A percentile compares a stretch with the other conserved stretches of the same genome.
Evolutionary conservation across 208 protist genomes (phyloP).

Genomic region (Leishmania lainsoni): DNA sequence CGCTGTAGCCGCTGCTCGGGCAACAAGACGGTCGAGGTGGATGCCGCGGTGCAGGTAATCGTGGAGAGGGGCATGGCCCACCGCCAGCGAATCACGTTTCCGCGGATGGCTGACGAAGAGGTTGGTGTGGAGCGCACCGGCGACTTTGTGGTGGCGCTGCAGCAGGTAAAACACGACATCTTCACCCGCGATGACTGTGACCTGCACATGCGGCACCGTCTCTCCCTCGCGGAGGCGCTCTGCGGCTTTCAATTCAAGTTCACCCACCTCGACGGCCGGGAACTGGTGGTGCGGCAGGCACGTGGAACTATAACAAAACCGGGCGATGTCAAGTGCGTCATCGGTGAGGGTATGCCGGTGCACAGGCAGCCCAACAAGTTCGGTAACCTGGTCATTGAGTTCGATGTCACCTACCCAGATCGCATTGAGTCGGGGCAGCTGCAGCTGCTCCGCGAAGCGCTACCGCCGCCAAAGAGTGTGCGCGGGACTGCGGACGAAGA

Average conservation of each 20-base stretch:
- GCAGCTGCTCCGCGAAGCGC: constrained; percentile 36
- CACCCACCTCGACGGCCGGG: constrained; percentile 87
- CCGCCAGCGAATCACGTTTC: constrained; percentile 51
- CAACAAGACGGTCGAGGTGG: constrained; percentile 79
- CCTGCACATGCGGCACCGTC: constrained; percentile 86
- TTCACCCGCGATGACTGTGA: constrained; percentile 94
- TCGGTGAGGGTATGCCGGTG: constrained; percentile 82
- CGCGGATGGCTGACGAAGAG: constrained; percentile 51
- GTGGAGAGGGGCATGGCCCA: constrained; percentile 71
- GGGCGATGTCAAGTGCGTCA: constrained; percentile 62
- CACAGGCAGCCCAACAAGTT: constrained; percentile 35
- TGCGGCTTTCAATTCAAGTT: constrained; percentile 92
- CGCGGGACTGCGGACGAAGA: constrained; percentile 26
- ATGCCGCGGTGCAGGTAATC: constrained; percentile 58
- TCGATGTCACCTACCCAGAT: constrained; percentile 65
- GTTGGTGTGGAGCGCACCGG: constrained; percentile 60
- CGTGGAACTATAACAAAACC: constrained; percentile 73
- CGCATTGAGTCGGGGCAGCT: constrained; percentile 47
- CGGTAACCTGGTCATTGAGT: constrained; percentile 78
- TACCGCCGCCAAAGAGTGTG: constrained; percentile 57
- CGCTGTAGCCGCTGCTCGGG: constrained; percentile 92
- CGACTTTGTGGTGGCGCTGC: constrained; percentile 95
- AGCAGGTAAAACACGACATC: constrained; percentile 90
- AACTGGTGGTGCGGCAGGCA: constrained; percentile 80
- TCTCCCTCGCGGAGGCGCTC: constrained; percentile 95